These are phyloP conservation scores for Pyrenula aspistea DNA, from an alignment of 495 filamentous ascomycete genomes.

Conservation along the genomic window DNA sequence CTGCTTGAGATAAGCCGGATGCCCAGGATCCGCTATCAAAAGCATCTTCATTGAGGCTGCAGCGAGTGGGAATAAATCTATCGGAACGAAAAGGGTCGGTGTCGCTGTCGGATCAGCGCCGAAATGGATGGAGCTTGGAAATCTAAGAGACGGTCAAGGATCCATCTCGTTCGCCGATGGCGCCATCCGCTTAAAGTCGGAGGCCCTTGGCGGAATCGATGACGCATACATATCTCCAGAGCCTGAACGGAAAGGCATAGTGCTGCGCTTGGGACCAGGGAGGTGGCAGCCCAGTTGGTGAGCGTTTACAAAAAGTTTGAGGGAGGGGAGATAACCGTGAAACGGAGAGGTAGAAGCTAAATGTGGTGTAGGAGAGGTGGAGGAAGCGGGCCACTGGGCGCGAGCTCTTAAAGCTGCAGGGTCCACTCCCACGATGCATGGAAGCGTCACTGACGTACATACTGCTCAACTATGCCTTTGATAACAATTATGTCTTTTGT, in stretches of 20 bases:
- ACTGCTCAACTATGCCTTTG: too few species aligned
- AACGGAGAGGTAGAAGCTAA: too few species aligned
- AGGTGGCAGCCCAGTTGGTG: not conserved
- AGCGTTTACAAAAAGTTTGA: not conserved
- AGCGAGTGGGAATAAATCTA: not conserved
- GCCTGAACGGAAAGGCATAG: not conserved
- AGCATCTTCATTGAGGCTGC: not conserved
- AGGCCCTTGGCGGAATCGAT: not conserved
- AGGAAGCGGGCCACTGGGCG: too few species aligned
- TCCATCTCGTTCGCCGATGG: not conserved
- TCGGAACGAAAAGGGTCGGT: not conserved
- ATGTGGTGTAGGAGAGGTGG: too few species aligned
- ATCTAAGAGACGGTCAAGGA: not conserved
- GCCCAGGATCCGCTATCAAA: not conserved
- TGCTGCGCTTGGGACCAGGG: not conserved
- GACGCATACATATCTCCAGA: not conserved
- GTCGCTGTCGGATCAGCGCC: too few species aligned
- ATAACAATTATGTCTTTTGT: too few species aligned
- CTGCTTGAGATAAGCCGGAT: not conserved
- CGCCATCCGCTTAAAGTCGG: not conserved
- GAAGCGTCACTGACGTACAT: not conserved
- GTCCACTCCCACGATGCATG: not conserved
- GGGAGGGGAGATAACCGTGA: not conserved
- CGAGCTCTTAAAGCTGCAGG: not conserved
- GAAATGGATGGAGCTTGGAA: not conserved